Percentiles rank a stretch among this genome's conserved stretches.
These are phyloP conservation scores for Platanthera zijinensis DNA, from an alignment of 106 monocot genomes.

Conservation along the genomic window DNA sequence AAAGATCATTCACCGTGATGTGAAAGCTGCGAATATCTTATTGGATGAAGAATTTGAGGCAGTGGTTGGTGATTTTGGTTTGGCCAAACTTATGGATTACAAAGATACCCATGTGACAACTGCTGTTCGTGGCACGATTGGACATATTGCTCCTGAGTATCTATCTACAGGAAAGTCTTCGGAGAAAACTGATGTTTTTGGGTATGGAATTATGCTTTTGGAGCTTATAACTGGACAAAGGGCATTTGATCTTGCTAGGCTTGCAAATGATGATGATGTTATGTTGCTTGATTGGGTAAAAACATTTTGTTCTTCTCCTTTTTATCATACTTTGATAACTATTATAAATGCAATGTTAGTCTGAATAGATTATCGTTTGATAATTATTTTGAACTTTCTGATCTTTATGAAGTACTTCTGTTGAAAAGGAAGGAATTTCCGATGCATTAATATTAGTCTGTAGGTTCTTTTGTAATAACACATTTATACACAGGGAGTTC, in stretches of 20 bases:
- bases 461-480: too few species aligned
- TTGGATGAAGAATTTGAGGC: conserved; percentile 97
- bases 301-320: background rate
- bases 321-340: too few species aligned
- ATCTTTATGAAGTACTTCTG: too few species aligned
- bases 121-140: conserved; percentile 92
- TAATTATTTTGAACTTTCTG: too few species aligned
- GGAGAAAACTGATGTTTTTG: conserved; percentile 97
- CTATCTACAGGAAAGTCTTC: conserved; percentile 93
- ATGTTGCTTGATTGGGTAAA: conserved; percentile 98
- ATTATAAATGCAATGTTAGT: too few species aligned
- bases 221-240: conserved; percentile 96
- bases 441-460: too few species aligned
- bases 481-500: too few species aligned
- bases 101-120: conserved; percentile 98
- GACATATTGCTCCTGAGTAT: conserved; percentile 96
- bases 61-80: conserved; percentile 94
- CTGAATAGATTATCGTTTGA: too few species aligned
- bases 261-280: conserved; percentile 97
- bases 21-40: conserved; percentile 95
- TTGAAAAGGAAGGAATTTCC: too few species aligned
- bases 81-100: conserved; percentile 97
- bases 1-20: conserved; percentile 98
- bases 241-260: conserved; percentile 95
- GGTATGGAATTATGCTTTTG: conserved; percentile 95